Evolutionary conservation across 1,284 basidiomycete species (phyloP).

Genomic region (Quambalaria eucalypti): DNA sequence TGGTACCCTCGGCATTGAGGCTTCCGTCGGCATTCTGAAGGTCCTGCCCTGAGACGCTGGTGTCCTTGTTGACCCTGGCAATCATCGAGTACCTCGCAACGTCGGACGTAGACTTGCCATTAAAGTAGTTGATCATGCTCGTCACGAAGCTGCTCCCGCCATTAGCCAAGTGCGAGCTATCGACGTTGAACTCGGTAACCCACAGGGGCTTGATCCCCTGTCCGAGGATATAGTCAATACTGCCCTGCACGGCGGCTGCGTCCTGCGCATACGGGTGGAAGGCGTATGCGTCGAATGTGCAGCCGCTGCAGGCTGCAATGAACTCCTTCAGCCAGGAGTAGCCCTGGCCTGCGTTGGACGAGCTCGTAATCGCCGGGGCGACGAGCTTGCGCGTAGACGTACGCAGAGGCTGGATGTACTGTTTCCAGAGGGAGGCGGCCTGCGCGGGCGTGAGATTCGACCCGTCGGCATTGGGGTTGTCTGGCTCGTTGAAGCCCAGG

Average conservation of each 20-base stretch:
- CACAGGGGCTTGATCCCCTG: neutral
- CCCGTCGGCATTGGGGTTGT: neutral
- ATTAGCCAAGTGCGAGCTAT: neutral
- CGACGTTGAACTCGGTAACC: neutral
- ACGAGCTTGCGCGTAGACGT: conserved; percentile 3
- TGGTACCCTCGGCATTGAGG: neutral
- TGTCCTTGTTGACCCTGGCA: neutral
- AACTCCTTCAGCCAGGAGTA: conserved; percentile 6
- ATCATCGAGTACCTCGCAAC: neutral
- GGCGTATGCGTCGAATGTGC: conserved; percentile 8
- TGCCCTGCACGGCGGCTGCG: neutral
- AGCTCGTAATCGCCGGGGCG: conserved; percentile 3
- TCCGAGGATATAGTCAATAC: neutral
- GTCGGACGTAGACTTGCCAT: neutral
- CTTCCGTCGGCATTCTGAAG: neutral
- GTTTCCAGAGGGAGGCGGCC: neutral
- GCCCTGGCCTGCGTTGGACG: neutral
- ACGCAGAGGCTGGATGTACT: conserved; percentile 8
- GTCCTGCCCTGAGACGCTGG: neutral
- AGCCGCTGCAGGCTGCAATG: conserved; percentile 4
- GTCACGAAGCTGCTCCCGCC: neutral
- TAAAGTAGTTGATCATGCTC: neutral
- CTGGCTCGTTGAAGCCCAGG: neutral
- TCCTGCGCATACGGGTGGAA: conserved; percentile 6
- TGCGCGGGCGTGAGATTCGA: neutral